Conservation (phyloP, 306 rosid species). For the Lathyrus oleraceus region DNA sequence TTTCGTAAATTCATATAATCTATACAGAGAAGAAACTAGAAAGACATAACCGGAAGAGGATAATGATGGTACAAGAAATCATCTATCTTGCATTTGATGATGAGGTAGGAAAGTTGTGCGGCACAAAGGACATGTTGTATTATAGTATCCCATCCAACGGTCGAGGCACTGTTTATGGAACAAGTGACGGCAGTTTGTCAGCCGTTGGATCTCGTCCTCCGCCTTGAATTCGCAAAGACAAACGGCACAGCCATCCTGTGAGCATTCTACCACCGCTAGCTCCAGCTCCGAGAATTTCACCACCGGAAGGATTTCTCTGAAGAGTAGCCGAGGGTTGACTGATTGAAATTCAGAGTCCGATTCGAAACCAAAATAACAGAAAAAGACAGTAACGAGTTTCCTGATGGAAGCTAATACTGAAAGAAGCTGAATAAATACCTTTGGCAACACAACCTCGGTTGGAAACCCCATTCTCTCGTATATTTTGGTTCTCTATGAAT, state of each 20-base stretch:
- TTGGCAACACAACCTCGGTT: conserved; percentile 12
- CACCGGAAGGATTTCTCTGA: conserved; percentile 65
- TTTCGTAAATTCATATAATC: background rate
- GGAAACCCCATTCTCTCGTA: background rate
- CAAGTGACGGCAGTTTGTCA: conserved; percentile 74
- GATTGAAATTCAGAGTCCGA: conserved; percentile 52
- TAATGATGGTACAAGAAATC: conserved; percentile 29
- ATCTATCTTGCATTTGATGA: conserved; percentile 54
- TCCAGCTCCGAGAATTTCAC: conserved; percentile 48
- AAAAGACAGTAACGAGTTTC: conserved; percentile 45
- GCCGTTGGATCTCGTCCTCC: conserved; percentile 73
- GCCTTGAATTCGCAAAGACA: conserved; percentile 75
- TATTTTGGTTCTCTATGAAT: background rate
- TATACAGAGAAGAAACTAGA: conserved; percentile 28
- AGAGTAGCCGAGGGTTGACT: conserved; percentile 45
- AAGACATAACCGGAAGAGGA: conserved; percentile 36
- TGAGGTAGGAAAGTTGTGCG: conserved; percentile 67
- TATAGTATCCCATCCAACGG: conserved; percentile 91
- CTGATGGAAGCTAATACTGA: conserved; percentile 56
- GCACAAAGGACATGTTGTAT: conserved; percentile 83
- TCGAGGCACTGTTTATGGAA: conserved; percentile 79
- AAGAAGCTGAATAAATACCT: conserved; percentile 56
- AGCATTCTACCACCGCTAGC: conserved; percentile 36
- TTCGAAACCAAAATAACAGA: conserved; percentile 56
- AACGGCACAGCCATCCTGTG: conserved; percentile 73